A percentile compares a stretch with the other conserved stretches of the same genome.
Evolutionary conservation across 306 rosid genomes (phyloP).

Genomic region (Pyrus bretschneideri): DNA sequence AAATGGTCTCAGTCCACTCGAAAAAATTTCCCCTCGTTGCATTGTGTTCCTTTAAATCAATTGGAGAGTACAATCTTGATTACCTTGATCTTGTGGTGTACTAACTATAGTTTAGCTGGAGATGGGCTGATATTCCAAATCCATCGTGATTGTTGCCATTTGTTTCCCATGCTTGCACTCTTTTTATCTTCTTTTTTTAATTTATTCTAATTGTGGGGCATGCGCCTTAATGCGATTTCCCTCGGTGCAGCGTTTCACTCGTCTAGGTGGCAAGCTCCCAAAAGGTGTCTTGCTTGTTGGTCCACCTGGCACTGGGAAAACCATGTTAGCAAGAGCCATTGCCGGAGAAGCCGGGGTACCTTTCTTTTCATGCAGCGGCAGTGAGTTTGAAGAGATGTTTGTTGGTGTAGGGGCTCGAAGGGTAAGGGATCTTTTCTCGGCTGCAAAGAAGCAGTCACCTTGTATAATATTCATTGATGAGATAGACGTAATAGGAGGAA

Average conservation of each 20-base stretch:
- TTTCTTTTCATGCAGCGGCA: conserved; percentile 88
- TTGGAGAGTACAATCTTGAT: not conserved
- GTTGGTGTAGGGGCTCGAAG: conserved; percentile 98
- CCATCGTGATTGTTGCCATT: not conserved
- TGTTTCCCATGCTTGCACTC: not conserved
- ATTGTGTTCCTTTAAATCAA: not conserved
- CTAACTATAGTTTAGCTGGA: not conserved
- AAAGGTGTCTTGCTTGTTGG: conserved; percentile 97
- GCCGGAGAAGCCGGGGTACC: conserved; percentile 99
- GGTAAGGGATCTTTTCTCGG: conserved; percentile 82
- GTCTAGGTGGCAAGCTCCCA: conserved; percentile 93
- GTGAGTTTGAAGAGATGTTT: conserved; percentile 95
- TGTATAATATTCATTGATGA: conserved; percentile 92
- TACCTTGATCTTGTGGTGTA: not conserved
- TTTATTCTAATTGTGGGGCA: not conserved
- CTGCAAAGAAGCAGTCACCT: conserved; percentile 87
- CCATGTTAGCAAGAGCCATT: conserved; percentile 93
- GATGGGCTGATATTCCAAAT: not conserved
- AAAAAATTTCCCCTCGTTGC: not conserved
- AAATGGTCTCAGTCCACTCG: not conserved
- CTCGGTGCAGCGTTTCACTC: conserved; percentile 80
- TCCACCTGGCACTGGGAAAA: conserved; percentile 94
- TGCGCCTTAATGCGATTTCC: conserved; percentile 18
- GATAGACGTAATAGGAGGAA: conserved; percentile 94
- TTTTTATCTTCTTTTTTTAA: not conserved